Evolutionary conservation across 306 rosid genomes (phyloP).

Genomic region (Acacia melanoxylon): DNA sequence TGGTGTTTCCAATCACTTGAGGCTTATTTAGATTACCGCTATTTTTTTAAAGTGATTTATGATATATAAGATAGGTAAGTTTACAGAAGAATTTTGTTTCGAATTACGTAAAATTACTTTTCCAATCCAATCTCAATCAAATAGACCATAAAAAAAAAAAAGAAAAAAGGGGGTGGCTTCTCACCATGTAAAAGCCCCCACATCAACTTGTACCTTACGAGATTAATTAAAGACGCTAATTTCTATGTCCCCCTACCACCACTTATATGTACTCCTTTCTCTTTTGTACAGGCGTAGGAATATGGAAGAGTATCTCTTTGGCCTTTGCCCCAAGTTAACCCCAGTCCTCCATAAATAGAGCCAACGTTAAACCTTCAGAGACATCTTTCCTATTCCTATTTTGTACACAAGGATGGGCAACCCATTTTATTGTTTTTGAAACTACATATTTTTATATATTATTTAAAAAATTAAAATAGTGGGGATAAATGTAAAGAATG

Average conservation of each 20-base stretch:
- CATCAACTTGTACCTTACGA: conserved; percentile 11
- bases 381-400: not conserved
- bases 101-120: no score
- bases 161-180: not conserved
- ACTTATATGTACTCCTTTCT: not conserved
- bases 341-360: not conserved
- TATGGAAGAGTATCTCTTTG: conserved; percentile 15
- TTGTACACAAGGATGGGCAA: not conserved
- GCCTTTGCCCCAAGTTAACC: conserved; percentile 21
- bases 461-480: not conserved
- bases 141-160: conserved; percentile 7
- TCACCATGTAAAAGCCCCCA: not conserved
- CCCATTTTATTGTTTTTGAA: not conserved
- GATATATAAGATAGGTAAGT: no score
- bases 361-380: not conserved
- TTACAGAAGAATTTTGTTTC: no score
- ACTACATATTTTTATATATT: no score
- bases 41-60: no score
- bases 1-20: not conserved
- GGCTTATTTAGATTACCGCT: no score
- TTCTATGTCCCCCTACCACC: not conserved
- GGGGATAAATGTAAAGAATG: not conserved
- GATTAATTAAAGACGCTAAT: not conserved
- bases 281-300: conserved; percentile 5
- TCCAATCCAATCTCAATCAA: no score